Conservation (phyloP, 1,139 yeast genomes). For the Suhomyces guaymorum region DNA sequence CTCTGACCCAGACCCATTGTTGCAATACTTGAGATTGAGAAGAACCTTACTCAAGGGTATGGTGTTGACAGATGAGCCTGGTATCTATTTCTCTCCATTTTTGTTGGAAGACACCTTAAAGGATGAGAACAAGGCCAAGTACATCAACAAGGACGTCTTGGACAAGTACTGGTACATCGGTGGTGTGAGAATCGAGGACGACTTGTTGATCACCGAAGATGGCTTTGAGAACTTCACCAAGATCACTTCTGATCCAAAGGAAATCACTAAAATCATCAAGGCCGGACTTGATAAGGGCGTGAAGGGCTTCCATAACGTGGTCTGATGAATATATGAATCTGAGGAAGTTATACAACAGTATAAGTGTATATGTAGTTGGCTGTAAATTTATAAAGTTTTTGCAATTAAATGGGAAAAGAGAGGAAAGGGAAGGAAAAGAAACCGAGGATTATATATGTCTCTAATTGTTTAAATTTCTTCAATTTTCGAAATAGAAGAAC, state of each 20-base stretch:
- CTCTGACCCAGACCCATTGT: constrained; percentile 74
- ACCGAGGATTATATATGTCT: too few species aligned
- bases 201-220: constrained; percentile 68
- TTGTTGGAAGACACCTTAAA: constrained; percentile 66
- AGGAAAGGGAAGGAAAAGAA: too few species aligned
- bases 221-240: constrained; percentile 83
- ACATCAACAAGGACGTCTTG: constrained; percentile 63
- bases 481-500: too few species aligned
- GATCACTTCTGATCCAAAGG: constrained; percentile 81
- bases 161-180: constrained; percentile 85
- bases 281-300: constrained; percentile 67
- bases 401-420: too few species aligned
- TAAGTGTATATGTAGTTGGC: neutral
- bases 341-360: too few species aligned
- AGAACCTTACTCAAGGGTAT: constrained; percentile 70
- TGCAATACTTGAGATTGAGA: constrained; percentile 77
- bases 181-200: constrained; percentile 96
- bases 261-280: constrained; percentile 73
- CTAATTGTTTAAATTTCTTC: too few species aligned
- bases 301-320: constrained; percentile 63
- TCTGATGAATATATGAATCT: constrained; percentile 22
- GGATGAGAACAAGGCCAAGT: constrained; percentile 57
- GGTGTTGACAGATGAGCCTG: constrained; percentile 96
- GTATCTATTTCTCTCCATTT: constrained; percentile 85
- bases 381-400: too few species aligned